Base-by-base conservation (phyloP, 2,329 filamentous ascomycete species). In the Penicillium sp. region DNA sequence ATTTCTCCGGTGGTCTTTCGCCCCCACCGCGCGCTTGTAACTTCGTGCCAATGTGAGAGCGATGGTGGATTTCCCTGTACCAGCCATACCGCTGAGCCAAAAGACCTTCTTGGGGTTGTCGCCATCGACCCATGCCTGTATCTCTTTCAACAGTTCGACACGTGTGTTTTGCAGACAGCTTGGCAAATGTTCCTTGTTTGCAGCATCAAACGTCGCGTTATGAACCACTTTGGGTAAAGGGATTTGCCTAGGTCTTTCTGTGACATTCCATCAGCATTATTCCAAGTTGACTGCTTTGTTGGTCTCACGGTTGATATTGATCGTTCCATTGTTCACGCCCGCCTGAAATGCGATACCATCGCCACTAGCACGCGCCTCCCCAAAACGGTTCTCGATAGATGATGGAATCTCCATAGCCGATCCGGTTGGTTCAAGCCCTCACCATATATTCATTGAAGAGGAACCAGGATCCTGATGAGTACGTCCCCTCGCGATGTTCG, bases 301-400 rank as follows among this genome's bases (percentile, higher is more conserved):
- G 32, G 13, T 3, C 38, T 42, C 36, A 43, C 39, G 48, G n/a
- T 50, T 50, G 27, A 50, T 50, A 32, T 44, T 50, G 3, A 50
- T 50, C 36, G 40, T 38, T 8, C 48, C 48, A 16, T 36, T 22
- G 18, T 50, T 50, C 29, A 44, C 39, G 11, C 40, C 48, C 40
- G 40, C 7, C 40, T 50, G 48, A 10, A 50, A 50, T 36, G 48
- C 3, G 38, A 50, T 38, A 16, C 48, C 48, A 32, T 50, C 48
- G 44, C 48, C 40, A 50, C 48, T 50, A 36, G 48, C 48, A n/a
- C 2, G 9, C 27, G 48, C 39, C 1, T 36, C 32, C 3, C 32
- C 32, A 6, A 36, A 36, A 3, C 32, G 13, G 32, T 14, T 36
- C 32, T 14, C 11, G 32, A 36, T 36, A 36, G 3, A 3, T n/a